Evolutionary conservation across 805 yeast genomes (phyloP), one percentile per base, ranked within the genome.

Genomic region (Candida pini): DNA sequence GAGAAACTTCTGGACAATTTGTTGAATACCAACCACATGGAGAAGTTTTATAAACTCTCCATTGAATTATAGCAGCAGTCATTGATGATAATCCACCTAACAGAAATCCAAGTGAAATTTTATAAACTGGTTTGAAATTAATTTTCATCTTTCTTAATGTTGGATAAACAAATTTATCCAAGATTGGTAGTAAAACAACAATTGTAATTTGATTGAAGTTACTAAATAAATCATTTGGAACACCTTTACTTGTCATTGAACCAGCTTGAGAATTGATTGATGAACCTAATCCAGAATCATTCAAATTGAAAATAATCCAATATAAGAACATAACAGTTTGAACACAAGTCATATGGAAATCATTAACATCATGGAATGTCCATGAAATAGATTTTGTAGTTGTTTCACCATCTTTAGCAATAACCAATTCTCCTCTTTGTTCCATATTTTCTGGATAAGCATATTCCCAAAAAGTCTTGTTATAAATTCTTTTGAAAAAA

Each of bases 151-250:
- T 67, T 51, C 76, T 62, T 32, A 72, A 51, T 3, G 55, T 23
- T 40, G 79, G 78, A 45, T 73, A 73, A n/a, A 73, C 25, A 15
- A 54, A 33, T 41, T 64, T 56, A 47, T 73, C 76, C 47, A 72
- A 59, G 31, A 73, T 57, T 40, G 78, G 79, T 38, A 73, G 64
- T 39, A 69, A 56, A 31, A 72, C 60, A 41, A 73, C 69, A 45
- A 73, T 73, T 13, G 77, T 66, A 39, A 73, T 60, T 29, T 75
- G 76, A 45, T 73, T 73, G 58, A 73, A 71, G 48, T 71, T 72
- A 43, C 60, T 65, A 58, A 71, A 69, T 46, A 73, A 63, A 60
- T 73, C 78, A 47, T 73, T 73, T 39, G 78, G 78, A 45, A 73
- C 73, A 30, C 75, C 74, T 20, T 68, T 56, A 20, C 70, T 58